Conservation (phyloP, 2,329 filamentous ascomycete species). For the Hypoxylon rubiginosum region DNA sequence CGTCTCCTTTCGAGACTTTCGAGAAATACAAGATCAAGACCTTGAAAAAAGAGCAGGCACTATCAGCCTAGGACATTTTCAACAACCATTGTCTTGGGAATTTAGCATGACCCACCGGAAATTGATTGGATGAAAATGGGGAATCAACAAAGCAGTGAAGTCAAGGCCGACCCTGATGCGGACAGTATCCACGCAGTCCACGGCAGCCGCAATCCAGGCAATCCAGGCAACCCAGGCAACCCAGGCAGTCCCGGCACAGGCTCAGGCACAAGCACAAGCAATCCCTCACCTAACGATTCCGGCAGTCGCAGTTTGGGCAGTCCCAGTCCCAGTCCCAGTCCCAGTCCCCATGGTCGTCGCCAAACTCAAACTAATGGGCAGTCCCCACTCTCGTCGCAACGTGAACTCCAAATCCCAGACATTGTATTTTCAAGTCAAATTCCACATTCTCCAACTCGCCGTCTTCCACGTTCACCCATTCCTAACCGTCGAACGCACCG, state of each 20-base stretch:
- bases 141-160: conserved; percentile 25
- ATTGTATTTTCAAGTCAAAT: conserved; percentile 39
- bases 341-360: background rate
- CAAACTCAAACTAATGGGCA: background rate
- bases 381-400: conserved; percentile 15
- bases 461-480: background rate
- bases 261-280: too few relatives aligned
- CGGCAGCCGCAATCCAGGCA: background rate
- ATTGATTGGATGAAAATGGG: conserved; percentile 20
- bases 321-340: background rate
- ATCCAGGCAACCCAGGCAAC: too few relatives aligned
- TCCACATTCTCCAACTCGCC: conserved; percentile 12
- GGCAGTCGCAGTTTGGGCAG: background rate
- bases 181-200: conserved; percentile 4
- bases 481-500: background rate
- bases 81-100: background rate
- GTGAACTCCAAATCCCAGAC: conserved; percentile 14
- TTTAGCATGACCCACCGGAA: background rate
- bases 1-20: background rate
- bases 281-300: background rate
- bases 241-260: too few relatives aligned
- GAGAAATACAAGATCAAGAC: background rate
- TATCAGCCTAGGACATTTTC: background rate
- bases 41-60: background rate
- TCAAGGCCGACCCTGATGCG: conserved; percentile 15